Percentiles rank a stretch among this genome's conserved stretches.
phyloP scores from a whole-genome alignment of 495 filamentous ascomycete species.

The Haplographium delicatum region DNA sequence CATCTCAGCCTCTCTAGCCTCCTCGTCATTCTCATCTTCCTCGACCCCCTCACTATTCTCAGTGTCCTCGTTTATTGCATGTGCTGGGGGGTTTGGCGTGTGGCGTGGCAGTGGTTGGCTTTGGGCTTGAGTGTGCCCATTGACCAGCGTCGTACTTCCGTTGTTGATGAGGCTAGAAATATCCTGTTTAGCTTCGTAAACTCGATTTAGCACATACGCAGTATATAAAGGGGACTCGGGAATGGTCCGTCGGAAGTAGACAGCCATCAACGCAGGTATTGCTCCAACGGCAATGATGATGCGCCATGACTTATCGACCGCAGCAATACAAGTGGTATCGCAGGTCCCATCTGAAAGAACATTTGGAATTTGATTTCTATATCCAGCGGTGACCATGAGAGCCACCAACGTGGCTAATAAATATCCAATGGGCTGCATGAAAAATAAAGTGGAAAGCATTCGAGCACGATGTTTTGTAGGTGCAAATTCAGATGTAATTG shows the following conservation, averaged over 20 bases:
- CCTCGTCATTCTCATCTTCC: too few species aligned
- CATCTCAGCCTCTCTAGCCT: too few species aligned
- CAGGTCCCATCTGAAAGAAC: not conserved
- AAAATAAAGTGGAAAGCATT: conserved; percentile 1
- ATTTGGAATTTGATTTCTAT: not conserved
- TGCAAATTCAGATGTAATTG: conserved; percentile 57
- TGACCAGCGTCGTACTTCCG: not conserved
- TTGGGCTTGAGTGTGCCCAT: not conserved
- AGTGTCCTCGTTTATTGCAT: not conserved
- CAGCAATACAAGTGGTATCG: not conserved
- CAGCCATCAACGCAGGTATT: not conserved
- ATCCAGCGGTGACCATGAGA: not conserved
- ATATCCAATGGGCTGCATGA: conserved; percentile 4
- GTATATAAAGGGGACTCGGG: conserved; percentile 6
- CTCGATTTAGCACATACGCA: not conserved
- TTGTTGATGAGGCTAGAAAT: not conserved
- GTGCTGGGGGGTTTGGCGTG: not conserved
- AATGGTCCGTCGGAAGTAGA: conserved; percentile 3
- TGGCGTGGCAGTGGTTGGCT: not conserved
- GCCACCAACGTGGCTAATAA: conserved; percentile 1
- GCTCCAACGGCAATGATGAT: conserved; percentile 9
- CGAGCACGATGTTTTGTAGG: not conserved
- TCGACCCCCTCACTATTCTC: too few species aligned
- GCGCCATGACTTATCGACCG: conserved; percentile 3
- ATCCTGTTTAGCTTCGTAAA: not conserved